phyloP scores from a whole-genome alignment of 2,329 filamentous ascomycete species.

The Cladosporium cucumerinum region DNA sequence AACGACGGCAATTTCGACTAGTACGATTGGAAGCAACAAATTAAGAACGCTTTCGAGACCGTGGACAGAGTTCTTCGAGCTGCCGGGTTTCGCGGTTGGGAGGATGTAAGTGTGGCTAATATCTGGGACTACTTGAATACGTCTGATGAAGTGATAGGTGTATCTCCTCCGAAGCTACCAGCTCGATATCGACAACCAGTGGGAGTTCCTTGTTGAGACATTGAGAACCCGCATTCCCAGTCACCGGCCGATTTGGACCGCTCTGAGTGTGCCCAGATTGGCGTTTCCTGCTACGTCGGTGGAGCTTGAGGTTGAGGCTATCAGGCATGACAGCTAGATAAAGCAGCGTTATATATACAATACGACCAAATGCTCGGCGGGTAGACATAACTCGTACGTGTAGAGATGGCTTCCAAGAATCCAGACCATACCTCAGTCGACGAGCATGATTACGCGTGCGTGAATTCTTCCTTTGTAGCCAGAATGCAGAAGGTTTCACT shows the following conservation, averaged over 20 bases:
- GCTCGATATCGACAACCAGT: neutral
- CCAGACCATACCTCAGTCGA: neutral
- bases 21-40: constrained; percentile 16
- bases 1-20: neutral
- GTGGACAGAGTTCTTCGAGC: constrained; percentile 14
- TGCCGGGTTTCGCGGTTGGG: constrained; percentile 6
- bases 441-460: neutral
- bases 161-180: neutral
- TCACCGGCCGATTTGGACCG: neutral
- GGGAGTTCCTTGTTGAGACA: neutral
- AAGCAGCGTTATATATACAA: too few species aligned
- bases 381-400: too few species aligned
- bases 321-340: neutral
- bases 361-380: too few species aligned
- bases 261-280: neutral
- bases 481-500: neutral
- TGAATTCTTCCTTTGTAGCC: neutral
- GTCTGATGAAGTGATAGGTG: neutral
- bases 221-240: neutral
- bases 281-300: neutral
- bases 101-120: constrained; percentile 2
- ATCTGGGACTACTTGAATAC: neutral
- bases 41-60: constrained; percentile 15
- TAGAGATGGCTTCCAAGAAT: neutral
- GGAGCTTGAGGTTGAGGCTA: neutral